Base-by-base conservation (phyloP, 345 rosid species). In the Brassica juncea region DNA sequence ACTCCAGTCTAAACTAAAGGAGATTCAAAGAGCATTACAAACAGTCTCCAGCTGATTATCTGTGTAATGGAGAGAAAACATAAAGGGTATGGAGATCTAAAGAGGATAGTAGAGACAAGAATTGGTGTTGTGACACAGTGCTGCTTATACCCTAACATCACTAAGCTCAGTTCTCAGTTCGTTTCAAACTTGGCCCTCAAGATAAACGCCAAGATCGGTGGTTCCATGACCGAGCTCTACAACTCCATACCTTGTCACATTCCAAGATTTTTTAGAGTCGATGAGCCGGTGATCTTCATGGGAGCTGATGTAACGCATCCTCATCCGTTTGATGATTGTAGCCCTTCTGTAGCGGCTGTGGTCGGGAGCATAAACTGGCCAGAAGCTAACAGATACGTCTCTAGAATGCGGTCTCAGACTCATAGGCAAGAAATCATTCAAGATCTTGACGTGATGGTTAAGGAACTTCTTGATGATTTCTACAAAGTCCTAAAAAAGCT, bases 331-430 rank as follows among this genome's bases (percentile, higher is more conserved):
- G 99, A 95, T 32, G 99, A 95, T 77, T 85, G 35, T 70, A 95
- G 99, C 64, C 99, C 99, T 21, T 95, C 99, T 0, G 94, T 91
- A 74, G 99, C 97, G 3, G 99, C 99, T 55, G 98, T 93, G 28
- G 99, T 95, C 31, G 99, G 98, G n/a, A 95, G 98, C 90, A 87
- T 95, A 88, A 95, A 92, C 87, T 95, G 99, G 99, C 98, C 99
- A 1, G 91, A 93, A 14, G 97, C 97, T 55, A 95, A 95, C 92
- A 86, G 87, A 77, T 95, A 95, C 30, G 88, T 84, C 0, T 95
- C 98, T 0, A 84, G 97, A 68, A 95, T 95, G 97, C 80, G 94
- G 81, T 95, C 99, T n/a, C 98, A 95, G 74, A 91, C 93, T n/a
- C 98, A 94, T 77, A 76, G 97, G 52, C 92, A 94, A 79, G 99